Evolutionary conservation across 164 flowering plant genomes (phyloP), one percentile per base, ranked within the genome.

Genomic region (Sedum album): DNA sequence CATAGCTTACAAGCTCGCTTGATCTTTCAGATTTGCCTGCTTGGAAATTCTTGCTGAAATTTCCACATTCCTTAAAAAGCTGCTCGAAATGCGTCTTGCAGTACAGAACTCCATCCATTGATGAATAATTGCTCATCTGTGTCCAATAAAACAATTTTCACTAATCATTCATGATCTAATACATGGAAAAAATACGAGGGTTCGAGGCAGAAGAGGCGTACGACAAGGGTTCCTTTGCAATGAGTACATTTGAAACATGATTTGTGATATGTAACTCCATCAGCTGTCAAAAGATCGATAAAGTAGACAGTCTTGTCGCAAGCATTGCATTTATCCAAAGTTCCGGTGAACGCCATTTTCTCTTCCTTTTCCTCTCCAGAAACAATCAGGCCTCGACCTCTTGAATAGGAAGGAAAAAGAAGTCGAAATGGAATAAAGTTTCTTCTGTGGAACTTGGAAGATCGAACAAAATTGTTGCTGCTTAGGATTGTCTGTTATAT

Each of bases 251-350:
- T 84, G 82, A 86, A 86, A 80, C 90, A 86, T 4, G 83, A 71
- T 60, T 86, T 86, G 51, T 86, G 90, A 48, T 79, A 86, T 65
- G 86, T 80, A 2, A 69, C 21, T 10, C 88, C 90, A 79, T 86
- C 90, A 69, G 85, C 81, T 31, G 88, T 66, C 73, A 86, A 51
- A 78, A 86, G 69, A 72, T 86, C 90, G 53, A 84, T 84, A 41
- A 86, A 83, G 39, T 86, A 81, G 55, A 86, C 88, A 65, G 90
- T 86, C 79, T 84, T 86, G 55, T 84, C 90, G 70, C 90, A 86
- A 61, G 85, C 86, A 73, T 79, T 84, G 86, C 90, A 86, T 69
- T 86, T 86, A 67, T 84, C 90, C 79, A 81, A 69, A n/a, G 90
- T 86, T 67, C 90, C 90, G 8, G 90, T 86, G 75, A 86, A 86